Conservation (phyloP, 805 yeast genomes). For the Torulaspora indica region DNA sequence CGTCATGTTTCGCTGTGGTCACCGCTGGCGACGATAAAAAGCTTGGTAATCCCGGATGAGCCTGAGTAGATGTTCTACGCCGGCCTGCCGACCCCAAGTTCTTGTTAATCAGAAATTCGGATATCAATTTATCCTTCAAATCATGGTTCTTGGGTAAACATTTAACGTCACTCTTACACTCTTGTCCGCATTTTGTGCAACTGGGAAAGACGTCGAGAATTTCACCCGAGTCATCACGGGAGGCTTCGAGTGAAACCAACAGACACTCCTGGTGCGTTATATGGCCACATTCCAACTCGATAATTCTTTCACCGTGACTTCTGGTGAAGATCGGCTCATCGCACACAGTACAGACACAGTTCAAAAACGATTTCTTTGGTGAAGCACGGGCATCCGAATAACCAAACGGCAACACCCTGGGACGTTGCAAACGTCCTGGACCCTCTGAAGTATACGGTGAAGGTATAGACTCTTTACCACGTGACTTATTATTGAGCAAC, state of each 20-base stretch:
- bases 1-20: neutral
- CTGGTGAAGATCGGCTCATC: slow-evolving; percentile 46
- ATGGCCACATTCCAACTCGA: slow-evolving; percentile 53
- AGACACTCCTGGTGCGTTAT: slow-evolving; percentile 57
- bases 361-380: slow-evolving; percentile 27
- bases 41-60: neutral
- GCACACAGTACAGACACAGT: slow-evolving; percentile 41
- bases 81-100: neutral
- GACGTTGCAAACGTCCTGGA: slow-evolving; percentile 10
- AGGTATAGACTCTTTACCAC: neutral
- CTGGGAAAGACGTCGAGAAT: slow-evolving; percentile 28
- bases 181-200: slow-evolving; percentile 24
- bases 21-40: slow-evolving; percentile 2
- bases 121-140: slow-evolving; percentile 28
- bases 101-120: slow-evolving; percentile 22
- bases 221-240: slow-evolving; percentile 10
- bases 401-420: slow-evolving; percentile 18
- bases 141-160: slow-evolving; percentile 32
- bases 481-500: neutral
- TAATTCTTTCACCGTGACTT: slow-evolving; percentile 42
- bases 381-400: slow-evolving; percentile 8
- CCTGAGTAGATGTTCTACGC: neutral
- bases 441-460: neutral
- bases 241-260: slow-evolving; percentile 36
- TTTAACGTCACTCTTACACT: slow-evolving; percentile 11